Conservation (phyloP, 2,329 filamentous ascomycete genomes). For the Scedosporium minutisporum region DNA sequence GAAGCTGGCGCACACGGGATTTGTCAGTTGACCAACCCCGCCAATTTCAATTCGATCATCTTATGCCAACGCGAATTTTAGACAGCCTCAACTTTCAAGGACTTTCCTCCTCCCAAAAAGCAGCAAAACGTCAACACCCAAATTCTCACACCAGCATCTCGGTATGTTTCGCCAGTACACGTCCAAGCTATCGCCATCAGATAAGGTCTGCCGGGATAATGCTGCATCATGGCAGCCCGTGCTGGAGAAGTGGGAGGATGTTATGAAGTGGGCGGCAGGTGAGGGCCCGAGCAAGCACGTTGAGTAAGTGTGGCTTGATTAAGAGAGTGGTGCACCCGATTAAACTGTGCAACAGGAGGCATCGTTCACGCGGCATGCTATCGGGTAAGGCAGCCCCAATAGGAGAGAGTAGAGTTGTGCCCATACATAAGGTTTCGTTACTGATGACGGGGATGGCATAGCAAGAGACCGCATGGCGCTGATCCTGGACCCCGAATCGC, state of each 20-base stretch:
- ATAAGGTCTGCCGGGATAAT: neutral
- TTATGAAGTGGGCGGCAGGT: conserved; percentile 5
- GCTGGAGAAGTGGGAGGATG: conserved; percentile 5
- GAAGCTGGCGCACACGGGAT: neutral
- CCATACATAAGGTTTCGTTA: too few relatives aligned
- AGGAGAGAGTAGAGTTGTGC: neutral
- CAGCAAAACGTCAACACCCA: too few relatives aligned
- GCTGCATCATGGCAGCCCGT: conserved; percentile 1
- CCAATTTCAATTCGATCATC: neutral
- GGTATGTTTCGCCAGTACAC: conserved; percentile 3
- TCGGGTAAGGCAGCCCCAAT: neutral
- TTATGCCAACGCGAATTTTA: too few relatives aligned
- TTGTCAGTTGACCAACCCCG: neutral
- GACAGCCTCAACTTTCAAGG: too few relatives aligned
- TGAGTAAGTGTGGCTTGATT: neutral
- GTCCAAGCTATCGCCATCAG: neutral
- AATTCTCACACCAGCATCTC: neutral
- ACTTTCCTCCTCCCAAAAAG: too few relatives aligned
- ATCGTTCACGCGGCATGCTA: conserved; percentile 6
- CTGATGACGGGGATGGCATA: neutral
- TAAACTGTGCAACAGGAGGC: neutral
- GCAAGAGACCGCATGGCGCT: conserved; percentile 5
- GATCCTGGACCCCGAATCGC: conserved; percentile 4
- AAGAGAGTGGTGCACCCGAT: neutral
- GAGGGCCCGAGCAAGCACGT: conserved; percentile 6